Evolutionary conservation across 495 filamentous ascomycete genomes (phyloP).

Genomic region (Talaromyces thailandensis): DNA sequence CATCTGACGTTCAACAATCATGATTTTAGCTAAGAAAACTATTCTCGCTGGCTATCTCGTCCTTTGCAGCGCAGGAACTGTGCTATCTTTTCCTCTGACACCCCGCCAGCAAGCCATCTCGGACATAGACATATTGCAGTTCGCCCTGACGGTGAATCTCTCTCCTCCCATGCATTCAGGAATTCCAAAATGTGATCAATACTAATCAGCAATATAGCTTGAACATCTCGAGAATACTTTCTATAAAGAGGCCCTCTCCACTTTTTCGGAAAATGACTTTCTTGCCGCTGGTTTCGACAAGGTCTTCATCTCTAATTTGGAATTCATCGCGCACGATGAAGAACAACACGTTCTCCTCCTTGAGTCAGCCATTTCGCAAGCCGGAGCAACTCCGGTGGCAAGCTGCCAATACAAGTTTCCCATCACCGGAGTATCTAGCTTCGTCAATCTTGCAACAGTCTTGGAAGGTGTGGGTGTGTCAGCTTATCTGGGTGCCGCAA

Average conservation of each 20-base stretch:
- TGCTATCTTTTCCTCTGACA: background rate
- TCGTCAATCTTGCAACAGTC: constrained; percentile 42
- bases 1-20: background rate
- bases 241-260: constrained; percentile 48
- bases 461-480: constrained; percentile 51
- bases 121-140: background rate
- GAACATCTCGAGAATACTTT: constrained; percentile 35
- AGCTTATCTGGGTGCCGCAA: constrained; percentile 55
- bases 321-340: constrained; percentile 45
- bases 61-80: background rate
- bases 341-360: constrained; percentile 49
- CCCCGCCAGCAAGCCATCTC: background rate
- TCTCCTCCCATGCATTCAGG: background rate
- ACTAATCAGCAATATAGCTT: background rate
- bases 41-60: background rate
- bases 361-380: constrained; percentile 37
- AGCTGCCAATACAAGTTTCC: constrained; percentile 51
- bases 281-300: constrained; percentile 36
- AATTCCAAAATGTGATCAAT: background rate
- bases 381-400: constrained; percentile 12
- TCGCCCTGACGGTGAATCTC: background rate
- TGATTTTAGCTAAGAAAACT: background rate
- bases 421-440: constrained; percentile 32
- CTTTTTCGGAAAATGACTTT: constrained; percentile 45
- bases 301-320: constrained; percentile 43